phyloP scores from a whole-genome alignment of 208 protist genomes.

The Wallacemonas sp. region DNA sequence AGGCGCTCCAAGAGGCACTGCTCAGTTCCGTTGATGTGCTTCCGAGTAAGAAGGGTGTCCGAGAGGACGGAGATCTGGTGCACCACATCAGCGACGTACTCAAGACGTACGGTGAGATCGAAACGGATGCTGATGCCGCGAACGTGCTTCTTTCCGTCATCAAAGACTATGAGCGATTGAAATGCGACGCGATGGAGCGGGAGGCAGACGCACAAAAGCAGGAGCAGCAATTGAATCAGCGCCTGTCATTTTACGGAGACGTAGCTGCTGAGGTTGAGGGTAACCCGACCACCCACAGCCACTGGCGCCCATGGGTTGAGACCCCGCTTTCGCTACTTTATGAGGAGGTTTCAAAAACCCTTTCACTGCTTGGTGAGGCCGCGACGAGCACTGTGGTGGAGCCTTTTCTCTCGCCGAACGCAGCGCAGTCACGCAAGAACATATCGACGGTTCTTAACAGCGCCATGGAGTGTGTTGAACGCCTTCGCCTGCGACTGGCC shows the following conservation, averaged over 20 bases:
- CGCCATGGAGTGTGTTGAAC: not conserved
- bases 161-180: slow-evolving; percentile 49
- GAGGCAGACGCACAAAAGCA: not conserved
- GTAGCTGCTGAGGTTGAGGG: not conserved
- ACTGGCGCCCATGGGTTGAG: slow-evolving; percentile 6
- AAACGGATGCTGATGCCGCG: slow-evolving; percentile 25
- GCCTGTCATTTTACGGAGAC: not conserved
- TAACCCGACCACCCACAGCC: no score
- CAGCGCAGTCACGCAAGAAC: not conserved
- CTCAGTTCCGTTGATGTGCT: no score
- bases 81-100: slow-evolving; percentile 60
- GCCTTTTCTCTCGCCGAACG: not conserved
- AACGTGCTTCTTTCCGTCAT: slow-evolving; percentile 38
- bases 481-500: not conserved
- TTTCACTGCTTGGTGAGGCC: not conserved
- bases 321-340: slow-evolving; percentile 2
- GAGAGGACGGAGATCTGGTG: not conserved
- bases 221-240: not conserved
- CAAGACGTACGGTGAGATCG: slow-evolving; percentile 37
- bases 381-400: not conserved
- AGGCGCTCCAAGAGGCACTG: no score
- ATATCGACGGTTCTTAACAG: not conserved
- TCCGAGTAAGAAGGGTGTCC: not conserved
- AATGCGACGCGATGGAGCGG: slow-evolving; percentile 13
- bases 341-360: slow-evolving; percentile 1